Base-by-base conservation (phyloP, 495 filamentous ascomycete species). In the Hyaloscypha hepaticicola region DNA sequence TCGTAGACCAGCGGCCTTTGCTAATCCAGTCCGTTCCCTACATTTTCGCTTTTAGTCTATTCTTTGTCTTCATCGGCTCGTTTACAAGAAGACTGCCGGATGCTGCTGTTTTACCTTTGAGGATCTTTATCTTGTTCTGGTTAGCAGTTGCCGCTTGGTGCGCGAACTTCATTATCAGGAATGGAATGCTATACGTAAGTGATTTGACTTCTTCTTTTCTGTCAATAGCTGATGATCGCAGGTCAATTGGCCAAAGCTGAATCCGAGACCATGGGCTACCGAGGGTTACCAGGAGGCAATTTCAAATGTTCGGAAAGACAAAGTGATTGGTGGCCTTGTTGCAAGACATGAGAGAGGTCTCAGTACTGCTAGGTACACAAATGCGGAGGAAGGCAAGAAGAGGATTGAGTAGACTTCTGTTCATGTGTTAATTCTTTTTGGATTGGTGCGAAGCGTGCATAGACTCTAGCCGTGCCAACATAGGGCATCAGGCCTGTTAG, bases 231-330 rank as follows among this genome's bases (percentile, higher is more conserved):
- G 76, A 33, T 38, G 24, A 26, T 41, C n/a, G n/a, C 52, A 96
- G 92, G 92, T 99, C 29, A 96, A 94, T 76, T 99, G 95, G 95
- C 95, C 95, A 21, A 96, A 95, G 72, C 84, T 99, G 5, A 96
- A 95, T 68, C 91, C 91, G 6, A 88, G 91, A 8, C 83, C 88
- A 3, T 93, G 86, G 76, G 94, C 90, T 1, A 83, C 84, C 1
- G 96, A 99, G 73, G 91, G 92, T 11, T 95, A 93, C 69, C 88
- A 94, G 66, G 94, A 98, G 72, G 88, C 92, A 26, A 83, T 96
- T 70, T 80, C 78, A 71, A 86, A 88, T 70, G 90, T 91, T 9
- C 80, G 85, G 29, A 86, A 90, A 65, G 92, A 95, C 75, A 83
- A 85, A 65, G 73, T 97, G 24, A 79, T 96, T 64, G 93, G 93